Evolutionary conservation across 305 asterid genomes (phyloP).

Genomic region (Fraxinus albicans): DNA sequence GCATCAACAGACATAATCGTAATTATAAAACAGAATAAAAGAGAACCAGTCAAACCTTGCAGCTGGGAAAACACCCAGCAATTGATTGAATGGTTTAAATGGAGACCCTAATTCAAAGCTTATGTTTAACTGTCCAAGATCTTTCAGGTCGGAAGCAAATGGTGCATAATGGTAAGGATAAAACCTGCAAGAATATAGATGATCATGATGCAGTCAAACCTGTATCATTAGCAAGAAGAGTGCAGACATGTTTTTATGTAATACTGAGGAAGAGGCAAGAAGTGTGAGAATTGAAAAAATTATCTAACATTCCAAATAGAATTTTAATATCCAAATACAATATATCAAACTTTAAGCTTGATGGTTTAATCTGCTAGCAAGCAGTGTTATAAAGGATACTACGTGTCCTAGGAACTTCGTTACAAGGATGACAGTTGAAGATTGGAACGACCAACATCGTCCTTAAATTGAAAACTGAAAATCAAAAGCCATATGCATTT

Average conservation of each 20-base stretch:
- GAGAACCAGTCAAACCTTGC: slow-evolving; percentile 62
- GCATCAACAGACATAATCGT: not conserved
- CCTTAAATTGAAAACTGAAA: slow-evolving; percentile 10
- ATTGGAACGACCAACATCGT: slow-evolving; percentile 6
- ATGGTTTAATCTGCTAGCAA: not conserved
- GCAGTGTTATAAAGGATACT: slow-evolving; percentile 5
- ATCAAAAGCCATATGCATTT: slow-evolving; percentile 4
- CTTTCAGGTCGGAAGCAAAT: slow-evolving; percentile 94
- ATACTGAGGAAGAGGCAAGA: not conserved
- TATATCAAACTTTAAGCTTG: not conserved
- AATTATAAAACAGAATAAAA: slow-evolving; percentile 5
- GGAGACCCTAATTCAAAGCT: slow-evolving; percentile 85
- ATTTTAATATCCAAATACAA: not conserved
- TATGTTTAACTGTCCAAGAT: slow-evolving; percentile 69
- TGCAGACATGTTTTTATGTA: not conserved
- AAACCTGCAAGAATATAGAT: slow-evolving; percentile 60
- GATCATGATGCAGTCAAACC: slow-evolving; percentile 23
- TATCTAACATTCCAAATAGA: not conserved
- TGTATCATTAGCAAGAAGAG: slow-evolving; percentile 10
- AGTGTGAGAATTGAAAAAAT: not conserved
- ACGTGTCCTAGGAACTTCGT: not conserved
- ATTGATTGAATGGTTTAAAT: slow-evolving; percentile 93
- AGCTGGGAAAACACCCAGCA: slow-evolving; percentile 95
- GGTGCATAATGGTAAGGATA: slow-evolving; percentile 99
- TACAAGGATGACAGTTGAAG: not conserved